Conservation (phyloP, 106 monocot species). For the Phalaenopsis aphrodite region DNA sequence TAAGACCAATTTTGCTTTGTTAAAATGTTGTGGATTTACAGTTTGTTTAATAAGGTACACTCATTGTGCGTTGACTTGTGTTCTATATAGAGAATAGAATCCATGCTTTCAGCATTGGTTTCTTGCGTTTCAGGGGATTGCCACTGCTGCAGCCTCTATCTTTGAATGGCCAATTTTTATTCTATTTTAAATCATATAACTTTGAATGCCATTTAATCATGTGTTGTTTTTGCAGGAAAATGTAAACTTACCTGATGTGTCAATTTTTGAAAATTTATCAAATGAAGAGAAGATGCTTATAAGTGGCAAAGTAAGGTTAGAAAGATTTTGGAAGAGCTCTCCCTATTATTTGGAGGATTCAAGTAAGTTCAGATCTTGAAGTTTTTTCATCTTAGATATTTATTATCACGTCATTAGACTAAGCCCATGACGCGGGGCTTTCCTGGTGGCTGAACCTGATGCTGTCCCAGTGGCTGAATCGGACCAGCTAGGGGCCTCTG, state of each 20-base stretch:
- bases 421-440: no score
- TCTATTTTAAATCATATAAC: neutral
- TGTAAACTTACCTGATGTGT: slow-evolving; percentile 3
- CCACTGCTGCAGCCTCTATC: neutral
- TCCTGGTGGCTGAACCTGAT: no score
- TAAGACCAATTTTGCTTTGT: neutral
- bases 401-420: neutral
- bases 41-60: neutral
- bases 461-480: no score
- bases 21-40: neutral
- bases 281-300: slow-evolving; percentile 1
- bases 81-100: neutral
- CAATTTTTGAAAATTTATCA: neutral
- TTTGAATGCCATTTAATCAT: neutral
- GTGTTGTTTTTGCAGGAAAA: slow-evolving; percentile 3
- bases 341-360: slow-evolving; percentile 8
- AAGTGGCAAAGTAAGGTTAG: neutral
- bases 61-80: neutral
- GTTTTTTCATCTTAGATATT: neutral
- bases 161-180: neutral
- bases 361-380: neutral
- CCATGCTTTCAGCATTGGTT: neutral
- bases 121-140: neutral
- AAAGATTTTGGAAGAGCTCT: slow-evolving; percentile 8
- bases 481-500: no score